phyloP scores from a whole-genome alignment of 2,329 filamentous ascomycete genomes.

The Calonectria honghensis region DNA sequence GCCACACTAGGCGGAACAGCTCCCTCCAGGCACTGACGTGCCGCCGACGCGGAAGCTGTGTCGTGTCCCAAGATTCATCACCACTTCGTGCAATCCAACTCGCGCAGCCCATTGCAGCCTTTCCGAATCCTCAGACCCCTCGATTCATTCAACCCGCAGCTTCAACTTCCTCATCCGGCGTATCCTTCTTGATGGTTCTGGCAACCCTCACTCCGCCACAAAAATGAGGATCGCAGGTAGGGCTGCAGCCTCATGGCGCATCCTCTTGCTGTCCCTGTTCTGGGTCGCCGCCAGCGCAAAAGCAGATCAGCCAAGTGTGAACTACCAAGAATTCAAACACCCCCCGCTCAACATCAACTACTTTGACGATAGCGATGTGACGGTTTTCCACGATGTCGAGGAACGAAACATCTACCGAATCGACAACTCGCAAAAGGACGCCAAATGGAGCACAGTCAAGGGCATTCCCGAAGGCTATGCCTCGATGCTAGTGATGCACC shows the following conservation, averaged over 20 bases:
- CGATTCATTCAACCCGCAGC: constrained; percentile 16
- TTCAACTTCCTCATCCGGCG: constrained; percentile 28
- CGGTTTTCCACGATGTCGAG: constrained; percentile 82
- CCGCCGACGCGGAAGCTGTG: constrained; percentile 49
- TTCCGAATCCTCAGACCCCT: constrained; percentile 20
- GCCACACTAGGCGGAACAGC: constrained; percentile 49
- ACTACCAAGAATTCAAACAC: constrained; percentile 78
- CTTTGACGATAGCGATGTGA: constrained; percentile 90
- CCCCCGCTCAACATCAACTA: constrained; percentile 85
- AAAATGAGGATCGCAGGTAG: constrained; percentile 74
- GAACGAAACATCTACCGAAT: constrained; percentile 84
- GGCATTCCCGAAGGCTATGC: constrained; percentile 79
- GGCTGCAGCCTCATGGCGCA: constrained; percentile 66
- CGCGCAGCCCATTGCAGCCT: constrained; percentile 37
- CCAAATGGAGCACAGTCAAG: constrained; percentile 81
- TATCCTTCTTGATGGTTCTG: constrained; percentile 65
- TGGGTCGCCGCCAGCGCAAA: constrained; percentile 70
- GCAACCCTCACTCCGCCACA: constrained; percentile 58
- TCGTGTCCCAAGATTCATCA: constrained; percentile 48
- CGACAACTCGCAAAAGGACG: constrained; percentile 80
- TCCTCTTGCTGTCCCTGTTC: constrained; percentile 70
- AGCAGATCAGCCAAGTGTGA: constrained; percentile 80
- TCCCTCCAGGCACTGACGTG: constrained; percentile 55
- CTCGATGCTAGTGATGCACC: constrained; percentile 82
- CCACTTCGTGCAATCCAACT: constrained; percentile 33